Evolutionary conservation across 2,329 filamentous ascomycete genomes (phyloP), one percentile per base, ranked within the genome.

Genomic region (Fusarium penzigii): DNA sequence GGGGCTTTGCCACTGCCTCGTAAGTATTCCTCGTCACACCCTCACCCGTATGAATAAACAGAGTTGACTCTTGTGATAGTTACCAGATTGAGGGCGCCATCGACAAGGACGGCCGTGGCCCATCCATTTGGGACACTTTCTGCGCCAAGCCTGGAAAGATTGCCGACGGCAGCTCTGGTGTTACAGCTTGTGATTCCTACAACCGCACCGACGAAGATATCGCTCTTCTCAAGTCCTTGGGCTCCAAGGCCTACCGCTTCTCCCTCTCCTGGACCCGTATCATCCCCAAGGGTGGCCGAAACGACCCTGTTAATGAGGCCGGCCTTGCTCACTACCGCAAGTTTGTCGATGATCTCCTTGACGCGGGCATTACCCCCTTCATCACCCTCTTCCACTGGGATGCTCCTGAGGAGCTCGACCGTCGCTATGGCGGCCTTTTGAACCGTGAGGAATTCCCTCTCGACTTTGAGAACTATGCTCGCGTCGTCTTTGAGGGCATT

Each of bases 71-170:
- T 39, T 34, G 29, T 49, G 29, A n/a, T 67, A 94, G 90, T 68
- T 95, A 94, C 77, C 90, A 96, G 71, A 89, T 96, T 63, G 91
- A 96, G 77, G 91, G 91, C 52, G 85, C 85, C 44, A 78, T 81
- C 39, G 77, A 87, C 44, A 82, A 87, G 67, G 90, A 93, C 68
- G 91, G 90, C 59, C 88, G 90, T 58, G 88, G 83, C 17, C 86
- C 89, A 49, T 90, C 88, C 56, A 94, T 95, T 71, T 95, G 91
- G 91, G 91, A 96, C 73, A 87, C 83, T n/a, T 95, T 95, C 76
- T 92, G 88, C 74, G 82, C 82, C 57, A 87, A 84, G 48, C 85
- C 88, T 7, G 89, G 89, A 65, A 95, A 94, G 74, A 92, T 94
- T 65, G 89, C 90, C 50, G 88, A 90, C 64, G 87, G 84, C 52